Percentiles rank a stretch among this genome's conserved stretches.
Conservation (phyloP, 2,329 filamentous ascomycete genomes). For the Fusarium zealandicum region DNA sequence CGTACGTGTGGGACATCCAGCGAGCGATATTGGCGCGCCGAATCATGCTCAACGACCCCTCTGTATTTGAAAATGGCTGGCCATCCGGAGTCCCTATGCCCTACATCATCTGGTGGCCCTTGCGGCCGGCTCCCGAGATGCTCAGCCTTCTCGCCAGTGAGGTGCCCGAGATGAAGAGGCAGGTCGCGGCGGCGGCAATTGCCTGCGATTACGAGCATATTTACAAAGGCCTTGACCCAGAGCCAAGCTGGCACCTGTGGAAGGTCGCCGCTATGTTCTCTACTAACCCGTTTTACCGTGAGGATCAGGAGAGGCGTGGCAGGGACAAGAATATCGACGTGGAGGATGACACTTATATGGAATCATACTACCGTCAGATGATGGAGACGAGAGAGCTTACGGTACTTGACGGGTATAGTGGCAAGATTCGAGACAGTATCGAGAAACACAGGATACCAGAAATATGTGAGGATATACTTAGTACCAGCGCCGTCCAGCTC, state of each 20-base stretch:
- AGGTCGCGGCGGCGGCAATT: constrained; percentile 3
- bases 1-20: neutral
- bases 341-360: neutral
- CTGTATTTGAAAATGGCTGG: neutral
- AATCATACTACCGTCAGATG: neutral
- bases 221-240: neutral
- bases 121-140: neutral
- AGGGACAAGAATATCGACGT: neutral
- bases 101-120: constrained; percentile 15
- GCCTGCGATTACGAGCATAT: neutral
- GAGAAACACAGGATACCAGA: neutral
- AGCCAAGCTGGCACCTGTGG: neutral
- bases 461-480: neutral
- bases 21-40: constrained; percentile 6
- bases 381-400: neutral
- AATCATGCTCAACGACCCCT: constrained; percentile 10
- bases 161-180: constrained; percentile 2
- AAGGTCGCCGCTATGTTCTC: neutral
- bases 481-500: neutral
- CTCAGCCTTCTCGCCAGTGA: neutral
- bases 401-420: neutral
- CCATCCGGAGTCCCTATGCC: neutral
- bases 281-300: neutral
- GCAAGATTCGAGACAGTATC: neutral
- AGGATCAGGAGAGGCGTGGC: constrained; percentile 1